A percentile compares a stretch with the other conserved stretches of the same genome.
phyloP scores from a whole-genome alignment of 1,139 yeast genomes.

The Suhomyces choctaworum region DNA sequence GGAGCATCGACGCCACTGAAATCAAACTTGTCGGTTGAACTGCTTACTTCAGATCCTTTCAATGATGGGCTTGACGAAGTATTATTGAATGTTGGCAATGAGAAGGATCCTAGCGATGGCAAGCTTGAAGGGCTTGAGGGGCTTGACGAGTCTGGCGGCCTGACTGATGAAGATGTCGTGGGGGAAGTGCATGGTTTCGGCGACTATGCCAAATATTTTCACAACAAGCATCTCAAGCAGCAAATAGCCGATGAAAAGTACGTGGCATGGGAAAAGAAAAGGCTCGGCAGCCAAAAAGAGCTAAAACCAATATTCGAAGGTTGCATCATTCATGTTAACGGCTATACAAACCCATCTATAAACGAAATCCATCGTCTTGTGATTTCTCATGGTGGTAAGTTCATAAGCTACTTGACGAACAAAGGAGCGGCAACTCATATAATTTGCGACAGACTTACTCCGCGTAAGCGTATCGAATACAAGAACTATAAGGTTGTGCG shows the following conservation, averaged over 20 bases:
- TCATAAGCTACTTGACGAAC: constrained; percentile 63
- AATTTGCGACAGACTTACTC: constrained; percentile 75
- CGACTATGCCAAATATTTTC: constrained; percentile 68
- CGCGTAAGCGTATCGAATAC: constrained; percentile 67
- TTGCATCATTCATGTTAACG: constrained; percentile 76
- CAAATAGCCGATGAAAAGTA: constrained; percentile 61
- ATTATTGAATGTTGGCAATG: constrained; percentile 11
- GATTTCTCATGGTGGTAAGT: constrained; percentile 77
- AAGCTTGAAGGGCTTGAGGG: constrained; percentile 1
- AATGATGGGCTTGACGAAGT: constrained; percentile 41
- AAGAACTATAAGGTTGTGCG: constrained; percentile 70
- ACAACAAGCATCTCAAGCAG: constrained; percentile 66
- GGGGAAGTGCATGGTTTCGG: constrained; percentile 58
- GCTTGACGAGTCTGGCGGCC: constrained; percentile 11
- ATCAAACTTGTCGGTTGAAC: background rate
- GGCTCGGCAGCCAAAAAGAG: constrained; percentile 29
- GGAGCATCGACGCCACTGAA: constrained; percentile 12
- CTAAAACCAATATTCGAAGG: constrained; percentile 51
- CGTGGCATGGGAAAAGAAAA: constrained; percentile 48
- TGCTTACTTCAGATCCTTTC: constrained; percentile 37
- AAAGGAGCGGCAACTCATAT: constrained; percentile 83
- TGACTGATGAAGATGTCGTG: constrained; percentile 19
- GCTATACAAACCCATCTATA: constrained; percentile 79
- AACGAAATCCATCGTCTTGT: constrained; percentile 70
- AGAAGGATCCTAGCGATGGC: background rate